Evolutionary conservation across 1,284 basidiomycete species (phyloP).

Genomic region (Rhodofomes roseus): DNA sequence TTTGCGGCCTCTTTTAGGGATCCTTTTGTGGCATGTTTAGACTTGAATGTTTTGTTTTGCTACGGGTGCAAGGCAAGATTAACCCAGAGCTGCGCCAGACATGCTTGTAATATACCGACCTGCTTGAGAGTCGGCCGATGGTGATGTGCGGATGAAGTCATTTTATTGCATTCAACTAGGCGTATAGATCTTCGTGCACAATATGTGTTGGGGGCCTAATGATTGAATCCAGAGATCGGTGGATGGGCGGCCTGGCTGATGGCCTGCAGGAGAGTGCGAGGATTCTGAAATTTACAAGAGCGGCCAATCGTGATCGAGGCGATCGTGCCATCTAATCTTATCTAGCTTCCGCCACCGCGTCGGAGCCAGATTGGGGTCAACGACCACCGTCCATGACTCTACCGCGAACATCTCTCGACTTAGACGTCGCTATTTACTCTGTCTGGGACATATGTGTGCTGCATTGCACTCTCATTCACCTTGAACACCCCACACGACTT

Average conservation of each 20-base stretch:
- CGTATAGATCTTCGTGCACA: background rate
- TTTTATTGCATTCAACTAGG: background rate
- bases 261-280: background rate
- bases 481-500: too few relatives aligned
- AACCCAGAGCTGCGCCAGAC: background rate
- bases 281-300: background rate
- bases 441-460: too few relatives aligned
- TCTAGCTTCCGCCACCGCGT: background rate
- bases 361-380: too few relatives aligned
- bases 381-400: too few relatives aligned
- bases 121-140: constrained; percentile 87
- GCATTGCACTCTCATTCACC: too few relatives aligned
- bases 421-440: too few relatives aligned
- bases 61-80: constrained; percentile 26
- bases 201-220: too few relatives aligned
- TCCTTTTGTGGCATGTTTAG: constrained; percentile 83
- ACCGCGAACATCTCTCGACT: too few relatives aligned
- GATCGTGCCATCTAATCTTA: background rate
- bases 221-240: too few relatives aligned
- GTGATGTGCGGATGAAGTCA: constrained; percentile 31
- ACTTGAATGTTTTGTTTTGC: constrained; percentile 90
- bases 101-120: constrained; percentile 38
- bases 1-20: constrained; percentile 80
- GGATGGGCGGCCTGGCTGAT: too few relatives aligned
- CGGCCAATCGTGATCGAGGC: background rate